Evolutionary conservation across 2,329 filamentous ascomycete genomes (phyloP).

Genomic region (Colletotrichum orbiculare): DNA sequence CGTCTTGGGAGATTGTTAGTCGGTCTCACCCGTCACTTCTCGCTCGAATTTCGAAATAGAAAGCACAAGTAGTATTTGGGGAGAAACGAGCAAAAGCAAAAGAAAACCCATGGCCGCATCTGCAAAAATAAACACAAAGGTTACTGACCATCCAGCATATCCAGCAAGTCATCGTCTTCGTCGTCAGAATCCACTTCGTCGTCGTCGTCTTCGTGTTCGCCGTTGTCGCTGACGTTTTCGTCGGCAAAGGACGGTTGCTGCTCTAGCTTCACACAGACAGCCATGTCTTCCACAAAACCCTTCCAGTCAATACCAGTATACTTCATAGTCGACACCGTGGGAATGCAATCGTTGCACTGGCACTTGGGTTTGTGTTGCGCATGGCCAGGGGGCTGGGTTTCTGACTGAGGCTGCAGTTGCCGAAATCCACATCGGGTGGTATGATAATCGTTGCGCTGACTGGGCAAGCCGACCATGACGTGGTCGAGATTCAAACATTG

Average conservation of each 20-base stretch:
- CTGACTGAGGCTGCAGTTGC: too few species aligned
- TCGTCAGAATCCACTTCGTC: conserved; percentile 18
- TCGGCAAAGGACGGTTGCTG: conserved; percentile 15
- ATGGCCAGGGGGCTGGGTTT: too few species aligned
- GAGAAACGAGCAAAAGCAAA: neutral
- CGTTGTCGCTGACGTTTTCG: conserved; percentile 16
- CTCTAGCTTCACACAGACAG: conserved; percentile 29
- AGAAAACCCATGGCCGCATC: too few species aligned
- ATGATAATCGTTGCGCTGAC: conserved; percentile 36
- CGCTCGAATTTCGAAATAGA: conserved; percentile 8
- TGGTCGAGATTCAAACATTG: conserved; percentile 47
- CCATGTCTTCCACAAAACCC: conserved; percentile 47
- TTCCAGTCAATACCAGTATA: conserved; percentile 51
- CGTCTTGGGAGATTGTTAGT: conserved; percentile 6
- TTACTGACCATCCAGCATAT: conserved; percentile 31
- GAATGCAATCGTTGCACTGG: neutral
- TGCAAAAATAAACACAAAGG: neutral
- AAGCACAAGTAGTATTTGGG: neutral
- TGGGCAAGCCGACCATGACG: conserved; percentile 46
- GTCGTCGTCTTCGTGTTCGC: conserved; percentile 1
- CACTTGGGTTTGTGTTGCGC: too few species aligned
- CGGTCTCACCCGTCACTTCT: conserved; percentile 3
- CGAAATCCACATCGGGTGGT: conserved; percentile 2
- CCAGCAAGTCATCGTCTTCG: neutral
- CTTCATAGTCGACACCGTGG: conserved; percentile 23